Evolutionary conservation across 1,284 basidiomycete species (phyloP).

Genomic region (Ceratobasidium sp.): DNA sequence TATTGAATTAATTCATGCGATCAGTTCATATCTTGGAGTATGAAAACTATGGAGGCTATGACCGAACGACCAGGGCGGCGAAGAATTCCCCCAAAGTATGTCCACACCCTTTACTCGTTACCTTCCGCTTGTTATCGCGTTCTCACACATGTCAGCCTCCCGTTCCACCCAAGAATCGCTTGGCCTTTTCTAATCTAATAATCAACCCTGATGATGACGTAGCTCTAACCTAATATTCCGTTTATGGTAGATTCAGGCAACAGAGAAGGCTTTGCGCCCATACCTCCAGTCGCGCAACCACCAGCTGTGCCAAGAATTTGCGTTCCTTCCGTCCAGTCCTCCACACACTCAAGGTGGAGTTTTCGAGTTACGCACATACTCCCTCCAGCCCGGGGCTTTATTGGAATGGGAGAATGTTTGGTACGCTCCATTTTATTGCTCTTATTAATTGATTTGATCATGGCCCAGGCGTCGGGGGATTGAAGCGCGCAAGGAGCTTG

Average conservation of each 20-base stretch:
- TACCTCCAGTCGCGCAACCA: conserved; percentile 74
- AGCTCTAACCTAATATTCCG: conserved; percentile 35
- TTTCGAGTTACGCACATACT: conserved; percentile 89
- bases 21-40: conserved; percentile 85
- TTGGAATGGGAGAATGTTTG: conserved; percentile 94
- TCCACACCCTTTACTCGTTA: conserved; percentile 39
- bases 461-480: conserved; percentile 79
- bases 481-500: conserved; percentile 84
- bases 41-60: conserved; percentile 87
- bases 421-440: conserved; percentile 59
- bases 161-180: neutral
- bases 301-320: conserved; percentile 92
- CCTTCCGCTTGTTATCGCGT: conserved; percentile 23
- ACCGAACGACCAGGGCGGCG: conserved; percentile 65
- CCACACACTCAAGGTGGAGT: conserved; percentile 87
- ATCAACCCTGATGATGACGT: conserved; percentile 23
- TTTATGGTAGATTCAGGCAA: conserved; percentile 35
- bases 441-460: conserved; percentile 8
- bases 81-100: conserved; percentile 49
- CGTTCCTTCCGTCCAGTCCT: conserved; percentile 89
- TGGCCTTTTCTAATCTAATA: neutral
- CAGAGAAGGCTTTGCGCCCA: conserved; percentile 33
- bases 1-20: neutral
- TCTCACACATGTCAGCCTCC: conserved; percentile 32
- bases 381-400: conserved; percentile 77